phyloP scores from a whole-genome alignment of 331 rosid genomes.

The Cucumis variabilis region DNA sequence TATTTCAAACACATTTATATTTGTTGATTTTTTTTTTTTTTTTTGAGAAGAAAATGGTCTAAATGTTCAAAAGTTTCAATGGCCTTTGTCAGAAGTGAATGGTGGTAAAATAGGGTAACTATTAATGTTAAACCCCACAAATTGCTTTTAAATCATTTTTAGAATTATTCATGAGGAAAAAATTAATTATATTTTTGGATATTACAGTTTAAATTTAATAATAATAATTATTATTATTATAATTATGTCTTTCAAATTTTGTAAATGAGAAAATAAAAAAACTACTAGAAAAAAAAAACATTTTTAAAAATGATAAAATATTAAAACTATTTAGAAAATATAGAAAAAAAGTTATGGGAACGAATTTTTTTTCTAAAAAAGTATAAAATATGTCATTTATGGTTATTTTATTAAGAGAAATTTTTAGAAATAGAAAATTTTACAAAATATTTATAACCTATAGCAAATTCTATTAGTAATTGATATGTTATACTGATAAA shows the following conservation, averaged over 20 bases:
- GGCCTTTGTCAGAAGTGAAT: background rate
- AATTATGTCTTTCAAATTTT: background rate
- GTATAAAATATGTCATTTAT: no score
- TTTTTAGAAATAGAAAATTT: no score
- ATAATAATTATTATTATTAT: background rate
- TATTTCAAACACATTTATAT: conserved; percentile 3
- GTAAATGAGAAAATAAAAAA: background rate
- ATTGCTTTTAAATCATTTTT: background rate
- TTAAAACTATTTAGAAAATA: no score
- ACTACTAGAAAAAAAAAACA: background rate
- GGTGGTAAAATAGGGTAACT: background rate
- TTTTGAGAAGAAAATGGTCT: background rate
- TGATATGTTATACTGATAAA: no score
- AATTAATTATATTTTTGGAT: background rate
- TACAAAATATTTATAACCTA: no score
- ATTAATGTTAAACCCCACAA: background rate
- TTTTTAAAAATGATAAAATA: no score
- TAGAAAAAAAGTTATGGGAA: no score
- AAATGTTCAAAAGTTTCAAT: background rate
- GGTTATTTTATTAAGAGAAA: no score
- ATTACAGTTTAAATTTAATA: background rate
- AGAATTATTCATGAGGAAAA: background rate
- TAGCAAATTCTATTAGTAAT: no score
- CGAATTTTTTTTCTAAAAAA: no score
- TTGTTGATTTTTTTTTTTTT: background rate